These are phyloP conservation scores for Diaporthe velutina DNA, from an alignment of 2,329 filamentous ascomycete genomes.

Conservation along the genomic window DNA sequence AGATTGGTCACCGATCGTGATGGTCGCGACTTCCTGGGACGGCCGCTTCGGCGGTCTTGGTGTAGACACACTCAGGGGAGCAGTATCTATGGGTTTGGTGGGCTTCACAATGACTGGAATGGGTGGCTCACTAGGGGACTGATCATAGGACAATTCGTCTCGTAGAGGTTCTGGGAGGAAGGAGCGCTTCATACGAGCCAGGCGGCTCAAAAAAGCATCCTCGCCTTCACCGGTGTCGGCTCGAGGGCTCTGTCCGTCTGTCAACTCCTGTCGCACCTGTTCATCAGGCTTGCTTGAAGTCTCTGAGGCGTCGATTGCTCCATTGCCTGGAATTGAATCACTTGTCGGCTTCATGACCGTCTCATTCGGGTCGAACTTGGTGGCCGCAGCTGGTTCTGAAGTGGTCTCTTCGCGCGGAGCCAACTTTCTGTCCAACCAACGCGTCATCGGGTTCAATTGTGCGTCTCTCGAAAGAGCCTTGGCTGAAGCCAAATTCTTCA, in stretches of 20 bases:
- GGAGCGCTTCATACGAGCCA: slow-evolving; percentile 35
- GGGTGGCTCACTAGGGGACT: slow-evolving; percentile 44
- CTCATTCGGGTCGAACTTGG: slow-evolving; percentile 9
- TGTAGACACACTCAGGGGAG: slow-evolving; percentile 40
- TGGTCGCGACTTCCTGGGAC: slow-evolving; percentile 76
- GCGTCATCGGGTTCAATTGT: slow-evolving; percentile 55
- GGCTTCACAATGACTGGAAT: slow-evolving; percentile 52
- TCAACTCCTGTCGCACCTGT: not conserved
- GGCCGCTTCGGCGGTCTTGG: slow-evolving; percentile 65
- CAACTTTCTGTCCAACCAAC: slow-evolving; percentile 56
- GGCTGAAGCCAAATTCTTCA: slow-evolving; percentile 35
- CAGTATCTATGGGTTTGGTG: slow-evolving; percentile 46
- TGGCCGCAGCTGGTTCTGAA: not conserved
- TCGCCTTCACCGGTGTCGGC: not conserved
- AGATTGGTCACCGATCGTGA: slow-evolving; percentile 79
- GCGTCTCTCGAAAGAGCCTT: slow-evolving; percentile 41
- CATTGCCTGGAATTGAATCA: not conserved
- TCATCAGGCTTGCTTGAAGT: slow-evolving; percentile 24
- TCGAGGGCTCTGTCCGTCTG: not conserved
- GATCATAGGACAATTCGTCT: slow-evolving; percentile 38
- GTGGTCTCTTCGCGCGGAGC: slow-evolving; percentile 44
- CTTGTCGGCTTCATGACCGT: not conserved
- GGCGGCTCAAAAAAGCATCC: slow-evolving; percentile 27
- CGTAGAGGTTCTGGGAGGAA: slow-evolving; percentile 35
- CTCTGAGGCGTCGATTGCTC: not conserved